Percentiles rank a stretch among this genome's conserved stretches.
Evolutionary conservation across 108 stramenopile species (phyloP).

Genomic region (Aurantiochytrium sp.): DNA sequence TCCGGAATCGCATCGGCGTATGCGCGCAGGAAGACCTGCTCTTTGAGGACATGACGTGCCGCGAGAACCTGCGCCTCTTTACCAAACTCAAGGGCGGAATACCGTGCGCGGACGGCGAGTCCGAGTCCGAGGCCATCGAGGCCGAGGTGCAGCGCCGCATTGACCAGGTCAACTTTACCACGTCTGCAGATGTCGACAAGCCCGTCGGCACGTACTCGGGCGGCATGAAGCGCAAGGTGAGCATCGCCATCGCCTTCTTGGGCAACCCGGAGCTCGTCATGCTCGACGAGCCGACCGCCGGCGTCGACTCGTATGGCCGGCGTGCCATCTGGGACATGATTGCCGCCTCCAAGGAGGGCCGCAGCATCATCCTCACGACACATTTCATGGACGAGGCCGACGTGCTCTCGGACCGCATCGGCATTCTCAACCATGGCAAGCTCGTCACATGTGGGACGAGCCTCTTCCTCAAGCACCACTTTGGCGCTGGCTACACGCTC

Average conservation of each 20-base stretch:
- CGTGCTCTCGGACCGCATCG: slow-evolving; percentile 81
- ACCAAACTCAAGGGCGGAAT: slow-evolving; percentile 62
- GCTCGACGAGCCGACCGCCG: slow-evolving; percentile 74
- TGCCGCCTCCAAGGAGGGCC: not conserved
- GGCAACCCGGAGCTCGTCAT: slow-evolving; percentile 70
- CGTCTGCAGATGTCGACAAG: slow-evolving; percentile 38
- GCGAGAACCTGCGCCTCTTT: slow-evolving; percentile 75
- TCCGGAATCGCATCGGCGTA: not conserved
- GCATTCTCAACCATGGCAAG: slow-evolving; percentile 88
- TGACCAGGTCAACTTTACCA: slow-evolving; percentile 40
- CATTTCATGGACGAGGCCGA: slow-evolving; percentile 85
- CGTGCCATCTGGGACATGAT: slow-evolving; percentile 53
- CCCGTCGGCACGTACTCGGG: slow-evolving; percentile 53
- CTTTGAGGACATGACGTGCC: slow-evolving; percentile 69
- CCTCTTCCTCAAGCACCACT: slow-evolving; percentile 65
- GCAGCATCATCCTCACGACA: slow-evolving; percentile 62
- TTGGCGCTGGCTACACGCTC: slow-evolving; percentile 27
- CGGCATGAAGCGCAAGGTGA: slow-evolving; percentile 82
- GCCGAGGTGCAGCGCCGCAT: slow-evolving; percentile 13
- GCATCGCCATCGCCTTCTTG: slow-evolving; percentile 68
- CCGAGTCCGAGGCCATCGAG: not conserved
- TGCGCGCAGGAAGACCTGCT: slow-evolving; percentile 73
- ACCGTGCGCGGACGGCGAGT: not conserved
- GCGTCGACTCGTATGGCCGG: slow-evolving; percentile 77
- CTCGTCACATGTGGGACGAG: slow-evolving; percentile 76